Evolutionary conservation across 441 rosid genomes (phyloP).

Genomic region (Pelargonium myrrhifolium): DNA sequence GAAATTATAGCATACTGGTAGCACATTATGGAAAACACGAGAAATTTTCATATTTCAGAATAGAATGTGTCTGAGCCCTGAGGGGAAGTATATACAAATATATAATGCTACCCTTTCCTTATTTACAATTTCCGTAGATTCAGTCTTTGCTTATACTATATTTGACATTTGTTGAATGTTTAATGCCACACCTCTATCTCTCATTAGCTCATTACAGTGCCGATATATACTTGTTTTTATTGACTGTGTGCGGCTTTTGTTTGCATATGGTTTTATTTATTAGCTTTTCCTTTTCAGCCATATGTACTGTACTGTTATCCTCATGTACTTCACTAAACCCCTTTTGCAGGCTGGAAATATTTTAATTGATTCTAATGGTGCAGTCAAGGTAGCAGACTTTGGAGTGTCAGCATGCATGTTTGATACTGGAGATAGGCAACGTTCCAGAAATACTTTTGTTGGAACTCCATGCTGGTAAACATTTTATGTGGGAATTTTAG

Average conservation of each 20-base stretch:
- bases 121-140: background rate
- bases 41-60: background rate
- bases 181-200: background rate
- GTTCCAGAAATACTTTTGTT: constrained; percentile 90
- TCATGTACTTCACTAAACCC: constrained; percentile 20
- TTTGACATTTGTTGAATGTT: background rate
- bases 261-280: background rate
- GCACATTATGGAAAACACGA: background rate
- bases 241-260: background rate
- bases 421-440: constrained; percentile 93
- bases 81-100: background rate
- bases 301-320: constrained; percentile 9
- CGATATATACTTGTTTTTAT: background rate
- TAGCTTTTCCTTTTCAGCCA: background rate
- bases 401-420: constrained; percentile 98
- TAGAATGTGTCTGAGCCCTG: background rate
- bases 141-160: background rate
- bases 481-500: constrained; percentile 13
- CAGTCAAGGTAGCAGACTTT: constrained; percentile 88
- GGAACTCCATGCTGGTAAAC: constrained; percentile 98
- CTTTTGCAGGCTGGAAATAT: constrained; percentile 85
- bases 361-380: constrained; percentile 65
- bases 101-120: background rate
- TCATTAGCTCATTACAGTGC: background rate
- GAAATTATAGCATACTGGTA: background rate